These are phyloP conservation scores for Agrostemma githago DNA, from an alignment of 148 eudicot species.

Conservation along the genomic window DNA sequence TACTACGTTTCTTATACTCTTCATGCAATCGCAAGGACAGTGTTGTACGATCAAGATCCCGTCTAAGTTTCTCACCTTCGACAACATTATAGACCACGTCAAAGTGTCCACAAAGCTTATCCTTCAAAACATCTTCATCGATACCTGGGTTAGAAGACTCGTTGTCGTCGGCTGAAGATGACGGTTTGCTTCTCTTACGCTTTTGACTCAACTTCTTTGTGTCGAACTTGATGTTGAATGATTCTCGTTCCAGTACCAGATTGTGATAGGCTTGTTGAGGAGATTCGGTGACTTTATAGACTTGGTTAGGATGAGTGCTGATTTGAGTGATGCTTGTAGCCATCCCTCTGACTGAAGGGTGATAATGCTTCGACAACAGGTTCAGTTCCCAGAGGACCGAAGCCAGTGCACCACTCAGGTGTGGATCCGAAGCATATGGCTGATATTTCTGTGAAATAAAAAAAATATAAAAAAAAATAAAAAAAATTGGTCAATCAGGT, in stretches of 20 bases:
- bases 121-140: slow-evolving; percentile 54
- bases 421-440: slow-evolving; percentile 81
- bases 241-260: slow-evolving; percentile 51
- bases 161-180: slow-evolving; percentile 15
- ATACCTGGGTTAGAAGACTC: slow-evolving; percentile 20
- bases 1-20: slow-evolving; percentile 42
- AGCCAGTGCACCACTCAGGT: slow-evolving; percentile 89
- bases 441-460: slow-evolving; percentile 60
- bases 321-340: slow-evolving; percentile 69
- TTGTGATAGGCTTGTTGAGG: slow-evolving; percentile 78
- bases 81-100: slow-evolving; percentile 46
- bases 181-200: slow-evolving; percentile 38
- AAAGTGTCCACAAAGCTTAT: slow-evolving; percentile 65
- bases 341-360: slow-evolving; percentile 63
- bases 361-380: slow-evolving; percentile 72
- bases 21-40: slow-evolving; percentile 44
- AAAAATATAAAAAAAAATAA: background rate
- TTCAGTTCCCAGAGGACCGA: slow-evolving; percentile 94
- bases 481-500: background rate
- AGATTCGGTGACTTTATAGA: slow-evolving; percentile 44
- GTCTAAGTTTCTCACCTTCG: slow-evolving; percentile 56
- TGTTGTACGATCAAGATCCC: slow-evolving; percentile 46
- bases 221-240: slow-evolving; percentile 31
- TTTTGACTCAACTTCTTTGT: slow-evolving; percentile 39
- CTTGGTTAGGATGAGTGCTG: slow-evolving; percentile 47